These are phyloP conservation scores for Phytophthora fragariae DNA, from an alignment of 352 stramenopile species.

Conservation along the genomic window DNA sequence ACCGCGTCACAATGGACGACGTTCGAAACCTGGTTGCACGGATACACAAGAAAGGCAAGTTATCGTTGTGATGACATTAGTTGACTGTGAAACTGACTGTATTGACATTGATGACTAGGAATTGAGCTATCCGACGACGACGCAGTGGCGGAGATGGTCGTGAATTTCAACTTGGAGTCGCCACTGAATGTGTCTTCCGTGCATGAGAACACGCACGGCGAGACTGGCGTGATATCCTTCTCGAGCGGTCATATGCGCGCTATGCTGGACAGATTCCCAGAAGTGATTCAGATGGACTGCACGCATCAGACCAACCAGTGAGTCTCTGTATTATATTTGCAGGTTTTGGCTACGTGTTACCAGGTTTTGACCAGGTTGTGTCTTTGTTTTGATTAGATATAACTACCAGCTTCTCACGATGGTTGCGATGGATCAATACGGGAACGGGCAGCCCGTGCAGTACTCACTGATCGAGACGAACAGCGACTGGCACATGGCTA, in stretches of 20 bases:
- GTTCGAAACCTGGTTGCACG: too few species aligned
- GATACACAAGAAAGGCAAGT: too few species aligned
- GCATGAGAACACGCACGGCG: constrained; percentile 5
- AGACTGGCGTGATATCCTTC: constrained; percentile 18
- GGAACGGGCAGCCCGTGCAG: constrained; percentile 5
- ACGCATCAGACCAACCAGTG: neutral
- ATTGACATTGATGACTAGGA: neutral
- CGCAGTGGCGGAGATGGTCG: constrained; percentile 14
- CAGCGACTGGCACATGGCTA: constrained; percentile 12
- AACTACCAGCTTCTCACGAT: constrained; percentile 20
- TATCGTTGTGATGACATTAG: too few species aligned
- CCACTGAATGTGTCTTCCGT: constrained; percentile 12
- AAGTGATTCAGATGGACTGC: constrained; percentile 10
- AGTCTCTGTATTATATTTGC: too few species aligned
- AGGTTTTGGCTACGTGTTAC: too few species aligned
- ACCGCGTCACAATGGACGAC: too few species aligned
- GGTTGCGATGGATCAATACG: constrained; percentile 19
- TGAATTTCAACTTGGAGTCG: constrained; percentile 11
- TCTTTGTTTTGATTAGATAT: constrained; percentile 2
- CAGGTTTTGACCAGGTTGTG: constrained; percentile 9
- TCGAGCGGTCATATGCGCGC: constrained; percentile 6
- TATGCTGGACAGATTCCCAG: constrained; percentile 7
- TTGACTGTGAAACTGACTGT: too few species aligned
- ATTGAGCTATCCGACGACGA: constrained; percentile 6
- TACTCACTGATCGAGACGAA: constrained; percentile 18